phyloP scores from a whole-genome alignment of 225 moss, liverwort and hornwort genomes.

The Marchantia polymorpha region DNA sequence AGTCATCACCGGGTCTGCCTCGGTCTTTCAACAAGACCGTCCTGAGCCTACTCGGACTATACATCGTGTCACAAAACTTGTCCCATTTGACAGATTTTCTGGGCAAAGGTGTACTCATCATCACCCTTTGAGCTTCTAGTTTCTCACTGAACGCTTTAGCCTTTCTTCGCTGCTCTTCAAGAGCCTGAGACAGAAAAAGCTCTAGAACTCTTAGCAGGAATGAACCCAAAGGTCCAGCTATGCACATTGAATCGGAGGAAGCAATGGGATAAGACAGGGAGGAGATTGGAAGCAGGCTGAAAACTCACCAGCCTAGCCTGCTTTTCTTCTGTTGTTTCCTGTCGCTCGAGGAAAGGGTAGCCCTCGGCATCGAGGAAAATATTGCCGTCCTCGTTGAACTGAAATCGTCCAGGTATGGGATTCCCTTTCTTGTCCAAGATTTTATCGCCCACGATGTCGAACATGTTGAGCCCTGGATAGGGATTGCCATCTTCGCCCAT shows the following conservation, averaged over 20 bases:
- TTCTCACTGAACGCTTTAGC: constrained; percentile 37
- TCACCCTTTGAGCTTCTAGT: constrained; percentile 33
- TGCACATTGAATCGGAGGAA: no score
- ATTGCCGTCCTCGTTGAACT: constrained; percentile 27
- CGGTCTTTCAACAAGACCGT: constrained; percentile 34
- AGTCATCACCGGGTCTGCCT: constrained; percentile 42
- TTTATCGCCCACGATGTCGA: constrained; percentile 24
- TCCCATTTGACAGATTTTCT: constrained; percentile 40
- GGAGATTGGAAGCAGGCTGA: background rate
- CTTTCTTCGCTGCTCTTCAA: constrained; percentile 27
- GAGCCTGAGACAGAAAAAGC: constrained; percentile 19
- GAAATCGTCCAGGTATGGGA: constrained; percentile 38
- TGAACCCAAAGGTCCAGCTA: background rate
- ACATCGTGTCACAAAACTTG: constrained; percentile 35
- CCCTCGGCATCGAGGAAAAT: constrained; percentile 38
- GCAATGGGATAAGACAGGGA: background rate
- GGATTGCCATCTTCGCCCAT: constrained; percentile 32
- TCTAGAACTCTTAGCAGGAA: background rate
- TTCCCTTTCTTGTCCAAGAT: constrained; percentile 26
- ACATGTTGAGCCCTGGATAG: constrained; percentile 17
- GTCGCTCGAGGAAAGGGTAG: constrained; percentile 39
- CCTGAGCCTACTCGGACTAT: constrained; percentile 35
- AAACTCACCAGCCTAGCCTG: constrained; percentile 32
- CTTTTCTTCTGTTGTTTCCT: constrained; percentile 41
- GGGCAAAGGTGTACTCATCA: constrained; percentile 37